Base-by-base conservation (phyloP, 1,284 basidiomycete species). In the Ustilago lituana region DNA sequence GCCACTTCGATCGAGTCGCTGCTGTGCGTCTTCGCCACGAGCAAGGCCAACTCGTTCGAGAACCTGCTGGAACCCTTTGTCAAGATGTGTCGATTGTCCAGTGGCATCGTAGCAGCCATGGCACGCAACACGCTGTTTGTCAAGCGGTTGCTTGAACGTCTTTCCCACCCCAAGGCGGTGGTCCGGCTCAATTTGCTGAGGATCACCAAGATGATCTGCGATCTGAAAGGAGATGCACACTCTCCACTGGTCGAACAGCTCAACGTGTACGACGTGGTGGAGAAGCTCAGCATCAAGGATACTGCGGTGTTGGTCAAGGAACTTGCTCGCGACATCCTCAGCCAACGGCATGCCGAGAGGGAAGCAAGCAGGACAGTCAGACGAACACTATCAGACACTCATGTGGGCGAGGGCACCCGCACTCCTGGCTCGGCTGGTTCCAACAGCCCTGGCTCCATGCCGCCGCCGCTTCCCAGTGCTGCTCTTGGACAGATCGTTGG, bases 31-130 rank as follows among this genome's bases (percentile, higher is more conserved):
- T 98, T 98, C 82, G 89, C 92, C 41, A 87, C 89, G 4, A 65
- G 71, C 49, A 93, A 94, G 80, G 89, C 91, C 17, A 91, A 91
- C 67, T 94, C 93, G 1, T 98, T 98, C 81, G 95, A 98, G 83
- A 93, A 93, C 74, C 85, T 98, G 19, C 87, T 98, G 6, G 95
- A 98, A 65, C 93, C 93, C 11, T 73, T 83, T 15, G 74, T 82
- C 51, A 82, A 96, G 85, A 90, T 97, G 51, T 89, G 90, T 57
- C 90, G 94, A 29, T 83, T 93, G 7, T 96, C 94, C 0, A 87
- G 86, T 1, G 83, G 85, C 2, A 83, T 98, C 27, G 89, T 92
- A 0, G 87, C 91, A 26, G 88, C 88, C 23, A 86, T 98, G 56
- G 88, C 92, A 15, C 56, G 62, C 26, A 90, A 90, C 45, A 86